Evolutionary conservation across 163 green algal species (phyloP).

Genomic region (Scenedesmus sp.): DNA sequence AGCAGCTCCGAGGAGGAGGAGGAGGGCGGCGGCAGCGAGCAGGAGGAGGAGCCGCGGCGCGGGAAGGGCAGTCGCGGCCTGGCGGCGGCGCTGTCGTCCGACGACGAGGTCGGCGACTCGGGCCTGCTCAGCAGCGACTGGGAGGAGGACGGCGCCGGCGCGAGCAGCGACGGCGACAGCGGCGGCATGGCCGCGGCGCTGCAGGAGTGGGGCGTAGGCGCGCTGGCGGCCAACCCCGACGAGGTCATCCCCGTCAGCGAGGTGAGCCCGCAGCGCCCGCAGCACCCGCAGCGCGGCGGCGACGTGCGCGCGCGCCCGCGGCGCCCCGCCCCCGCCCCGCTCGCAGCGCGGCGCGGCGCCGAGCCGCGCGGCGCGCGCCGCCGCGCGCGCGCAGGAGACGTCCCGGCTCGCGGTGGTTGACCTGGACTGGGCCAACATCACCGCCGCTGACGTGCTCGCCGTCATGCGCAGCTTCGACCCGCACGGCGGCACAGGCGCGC

Average conservation of each 20-base stretch:
- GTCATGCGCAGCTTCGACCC: conserved; percentile 88
- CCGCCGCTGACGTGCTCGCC: conserved; percentile 89
- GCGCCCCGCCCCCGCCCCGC: no score
- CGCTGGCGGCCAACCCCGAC: conserved; percentile 77
- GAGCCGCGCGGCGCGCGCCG: neutral
- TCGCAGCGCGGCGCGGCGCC: no score
- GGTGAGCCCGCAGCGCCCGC: conserved; percentile 40
- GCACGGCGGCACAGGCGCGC: neutral
- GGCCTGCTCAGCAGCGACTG: conserved; percentile 24
- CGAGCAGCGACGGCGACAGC: conserved; percentile 19
- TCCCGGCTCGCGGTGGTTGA: conserved; percentile 82
- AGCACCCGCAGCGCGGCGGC: no score
- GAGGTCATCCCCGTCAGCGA: conserved; percentile 66
- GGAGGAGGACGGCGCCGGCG: neutral
- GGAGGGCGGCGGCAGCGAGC: neutral
- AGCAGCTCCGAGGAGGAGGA: conserved; percentile 20
- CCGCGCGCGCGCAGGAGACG: conserved; percentile 15
- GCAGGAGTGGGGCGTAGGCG: conserved; percentile 79
- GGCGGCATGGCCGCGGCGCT: conserved; percentile 40
- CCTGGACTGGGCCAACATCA: conserved; percentile 90
- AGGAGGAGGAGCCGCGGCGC: conserved; percentile 13
- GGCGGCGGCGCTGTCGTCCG: neutral
- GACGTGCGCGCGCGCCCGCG: no score
- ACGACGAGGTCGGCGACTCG: neutral
- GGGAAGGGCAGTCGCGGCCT: no score